These are phyloP conservation scores for Citrus cavaleriei DNA, from an alignment of 345 rosid genomes.

Conservation along the genomic window DNA sequence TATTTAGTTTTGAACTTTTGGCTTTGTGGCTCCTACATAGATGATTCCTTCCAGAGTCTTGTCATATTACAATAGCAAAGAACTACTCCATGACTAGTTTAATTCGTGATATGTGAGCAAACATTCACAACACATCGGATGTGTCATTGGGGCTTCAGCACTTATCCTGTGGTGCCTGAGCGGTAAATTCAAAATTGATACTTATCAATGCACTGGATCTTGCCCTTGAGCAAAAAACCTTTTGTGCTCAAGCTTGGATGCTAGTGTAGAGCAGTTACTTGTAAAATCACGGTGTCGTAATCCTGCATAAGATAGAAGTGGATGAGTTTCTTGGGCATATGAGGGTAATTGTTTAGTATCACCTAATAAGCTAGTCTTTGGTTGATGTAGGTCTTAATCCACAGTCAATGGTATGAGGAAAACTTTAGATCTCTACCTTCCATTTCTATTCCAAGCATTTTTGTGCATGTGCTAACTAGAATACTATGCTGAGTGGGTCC, in stretches of 20 bases:
- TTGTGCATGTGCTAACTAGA: neutral
- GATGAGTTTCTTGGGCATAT: neutral
- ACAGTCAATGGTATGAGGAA: neutral
- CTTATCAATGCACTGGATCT: neutral
- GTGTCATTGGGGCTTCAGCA: neutral
- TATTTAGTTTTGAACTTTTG: neutral
- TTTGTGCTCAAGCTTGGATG: neutral
- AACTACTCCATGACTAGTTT: neutral
- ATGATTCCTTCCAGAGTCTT: neutral
- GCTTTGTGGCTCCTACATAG: neutral
- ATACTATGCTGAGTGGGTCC: neutral
- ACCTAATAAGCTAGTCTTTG: neutral
- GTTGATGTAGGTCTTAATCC: neutral
- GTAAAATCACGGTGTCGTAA: neutral
- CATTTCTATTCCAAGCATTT: neutral
- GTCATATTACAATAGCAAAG: neutral
- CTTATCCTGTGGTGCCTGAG: neutral
- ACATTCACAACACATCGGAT: neutral
- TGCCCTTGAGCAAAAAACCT: neutral
- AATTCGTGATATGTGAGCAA: neutral
- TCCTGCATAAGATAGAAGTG: neutral
- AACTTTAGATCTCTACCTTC: neutral
- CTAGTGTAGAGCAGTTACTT: neutral
- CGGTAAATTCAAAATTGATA: neutral
- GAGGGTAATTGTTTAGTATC: neutral